Conservation (phyloP, 306 rosid species). For the Potentilla sterilis region DNA sequence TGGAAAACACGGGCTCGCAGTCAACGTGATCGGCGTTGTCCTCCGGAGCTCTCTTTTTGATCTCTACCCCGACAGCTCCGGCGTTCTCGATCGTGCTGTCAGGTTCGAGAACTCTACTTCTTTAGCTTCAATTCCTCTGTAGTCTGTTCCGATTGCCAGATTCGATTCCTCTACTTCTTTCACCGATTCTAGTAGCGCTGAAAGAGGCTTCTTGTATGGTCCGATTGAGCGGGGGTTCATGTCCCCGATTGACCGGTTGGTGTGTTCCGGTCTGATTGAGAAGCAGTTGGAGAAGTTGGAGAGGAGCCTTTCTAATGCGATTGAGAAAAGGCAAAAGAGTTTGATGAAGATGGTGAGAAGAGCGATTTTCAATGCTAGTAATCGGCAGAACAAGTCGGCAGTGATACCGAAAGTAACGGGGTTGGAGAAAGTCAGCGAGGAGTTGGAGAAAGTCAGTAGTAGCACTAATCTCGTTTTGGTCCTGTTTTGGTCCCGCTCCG, state of each 20-base stretch:
- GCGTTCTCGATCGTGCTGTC: slow-evolving; percentile 49
- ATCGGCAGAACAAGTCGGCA: slow-evolving; percentile 22
- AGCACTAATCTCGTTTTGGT: too few relatives aligned
- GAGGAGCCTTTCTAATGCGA: slow-evolving; percentile 17
- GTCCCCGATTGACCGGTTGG: slow-evolving; percentile 35
- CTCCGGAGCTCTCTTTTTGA: slow-evolving; percentile 21
- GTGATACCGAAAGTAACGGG: too few relatives aligned
- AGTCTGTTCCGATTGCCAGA: slow-evolving; percentile 32
- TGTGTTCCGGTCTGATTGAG: slow-evolving; percentile 27
- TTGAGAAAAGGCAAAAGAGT: slow-evolving; percentile 12
- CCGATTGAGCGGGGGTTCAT: slow-evolving; percentile 32
- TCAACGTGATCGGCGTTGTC: too few relatives aligned
- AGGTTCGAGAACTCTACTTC: slow-evolving; percentile 65
- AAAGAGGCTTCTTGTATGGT: slow-evolving; percentile 47
- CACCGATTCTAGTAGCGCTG: neutral
- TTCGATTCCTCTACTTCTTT: neutral
- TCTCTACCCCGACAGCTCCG: slow-evolving; percentile 28
- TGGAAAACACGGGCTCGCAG: too few relatives aligned
- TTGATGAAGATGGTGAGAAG: slow-evolving; percentile 40
- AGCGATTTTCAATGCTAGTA: slow-evolving; percentile 26
- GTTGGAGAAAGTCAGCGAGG: too few relatives aligned
- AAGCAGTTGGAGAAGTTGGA: slow-evolving; percentile 31
- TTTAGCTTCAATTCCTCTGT: slow-evolving; percentile 58
- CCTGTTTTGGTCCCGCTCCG: too few relatives aligned
- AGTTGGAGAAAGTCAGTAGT: too few relatives aligned